Base-by-base conservation (phyloP, 306 rosid genomes). In the Cucurbita pepo region DNA sequence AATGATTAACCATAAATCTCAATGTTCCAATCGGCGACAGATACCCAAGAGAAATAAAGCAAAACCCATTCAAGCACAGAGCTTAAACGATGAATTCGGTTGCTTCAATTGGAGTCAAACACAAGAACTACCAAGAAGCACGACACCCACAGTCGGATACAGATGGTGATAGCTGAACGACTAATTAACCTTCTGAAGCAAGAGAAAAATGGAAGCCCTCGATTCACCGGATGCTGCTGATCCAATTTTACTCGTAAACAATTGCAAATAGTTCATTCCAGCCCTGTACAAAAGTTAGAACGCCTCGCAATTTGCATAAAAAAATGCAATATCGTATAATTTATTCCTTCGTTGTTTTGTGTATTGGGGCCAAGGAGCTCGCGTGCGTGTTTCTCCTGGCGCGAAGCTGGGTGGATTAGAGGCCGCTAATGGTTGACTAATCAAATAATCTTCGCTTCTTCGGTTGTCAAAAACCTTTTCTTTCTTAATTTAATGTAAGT, bases 71-170 rank as follows among this genome's bases (percentile, higher is more conserved):
- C 78, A 56, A 79, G 77, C 40, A 80, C 43, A 81, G 63, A 72
- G 76, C 81, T 79, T 79, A 82, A 78, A 80, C 82, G 71, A 76
- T 54, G 34, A 45, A 55, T 30, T 78, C 59, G 89, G 82, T 86
- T 87, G 97, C 98, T 94, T 94, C 77, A 83, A 78, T 82, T 78
- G 75, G 84, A 82, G 91, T 87, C 96, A 90, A 89, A 79, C 81
- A 22, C 55, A 71, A 73, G 79, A 84, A 84, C 80, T 63, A 78
- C 69, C 81, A 78, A 73, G 80, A 79, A 72, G 77, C 79, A 77
- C 79, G 77, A 83, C 83, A 80, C 53, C 62, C 69, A 62, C 85
- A 88, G 86, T 87, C 84, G 82, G 85, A 84, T 74, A 73, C 76
- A 71, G 96, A 93, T 77, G 86, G 74, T 59, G 99, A 94, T 82